These are phyloP conservation scores for Jaenimonas drosophilae DNA, from an alignment of 208 protist species.

Conservation along the genomic window DNA sequence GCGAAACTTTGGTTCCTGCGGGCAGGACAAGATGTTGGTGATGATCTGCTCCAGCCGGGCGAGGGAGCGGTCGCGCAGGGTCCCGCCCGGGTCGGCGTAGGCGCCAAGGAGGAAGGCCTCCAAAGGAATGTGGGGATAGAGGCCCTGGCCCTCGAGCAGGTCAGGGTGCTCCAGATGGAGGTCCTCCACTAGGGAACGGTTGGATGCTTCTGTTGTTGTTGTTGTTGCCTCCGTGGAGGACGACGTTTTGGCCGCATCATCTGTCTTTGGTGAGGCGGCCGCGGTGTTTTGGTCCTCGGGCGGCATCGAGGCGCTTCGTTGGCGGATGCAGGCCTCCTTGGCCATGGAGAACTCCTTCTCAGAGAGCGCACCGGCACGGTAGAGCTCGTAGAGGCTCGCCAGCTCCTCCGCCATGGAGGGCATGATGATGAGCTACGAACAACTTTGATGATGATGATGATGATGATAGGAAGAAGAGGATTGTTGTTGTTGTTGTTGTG, in stretches of 20 bases:
- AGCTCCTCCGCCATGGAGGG: constrained; percentile 44
- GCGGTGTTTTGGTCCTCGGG: background rate
- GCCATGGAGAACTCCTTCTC: constrained; percentile 49
- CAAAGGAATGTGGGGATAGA: constrained; percentile 3
- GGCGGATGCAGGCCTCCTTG: constrained; percentile 19
- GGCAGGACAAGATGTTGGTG: constrained; percentile 25
- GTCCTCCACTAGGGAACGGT: background rate
- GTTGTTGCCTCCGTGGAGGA: background rate
- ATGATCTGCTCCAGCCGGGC: constrained; percentile 30
- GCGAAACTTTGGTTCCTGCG: constrained; percentile 36
- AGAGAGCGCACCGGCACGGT: constrained; percentile 33
- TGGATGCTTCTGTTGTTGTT: constrained; percentile 6
- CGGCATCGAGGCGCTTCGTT: background rate
- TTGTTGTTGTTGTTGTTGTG: no score
- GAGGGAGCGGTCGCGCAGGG: constrained; percentile 20
- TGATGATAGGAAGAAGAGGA: no score
- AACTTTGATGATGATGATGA: no score
- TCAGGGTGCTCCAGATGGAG: background rate
- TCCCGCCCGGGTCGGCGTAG: constrained; percentile 4
- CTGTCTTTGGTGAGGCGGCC: background rate
- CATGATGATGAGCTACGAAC: no score
- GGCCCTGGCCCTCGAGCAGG: constrained; percentile 4
- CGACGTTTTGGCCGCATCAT: no score
- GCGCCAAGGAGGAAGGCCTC: background rate
- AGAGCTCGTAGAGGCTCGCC: constrained; percentile 37